These are phyloP conservation scores for Monosporascus cannonballus DNA, from an alignment of 2,329 filamentous ascomycete genomes.

Conservation along the genomic window DNA sequence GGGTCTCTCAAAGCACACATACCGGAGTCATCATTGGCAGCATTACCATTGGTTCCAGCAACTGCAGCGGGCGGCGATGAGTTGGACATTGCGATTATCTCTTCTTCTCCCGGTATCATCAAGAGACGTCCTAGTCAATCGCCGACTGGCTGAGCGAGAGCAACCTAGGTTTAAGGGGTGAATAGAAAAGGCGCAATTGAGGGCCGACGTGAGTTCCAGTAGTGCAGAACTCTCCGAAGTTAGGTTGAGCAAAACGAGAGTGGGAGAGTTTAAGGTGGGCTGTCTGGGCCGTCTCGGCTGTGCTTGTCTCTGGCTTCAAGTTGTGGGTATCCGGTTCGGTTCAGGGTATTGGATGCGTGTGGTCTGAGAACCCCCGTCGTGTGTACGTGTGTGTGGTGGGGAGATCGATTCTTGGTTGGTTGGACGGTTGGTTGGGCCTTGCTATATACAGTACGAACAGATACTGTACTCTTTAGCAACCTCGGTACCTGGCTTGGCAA, in stretches of 20 bases:
- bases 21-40: constrained; percentile 27
- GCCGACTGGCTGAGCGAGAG: constrained; percentile 3
- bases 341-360: too few species aligned
- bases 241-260: neutral
- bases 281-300: neutral
- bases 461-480: too few species aligned
- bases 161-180: neutral
- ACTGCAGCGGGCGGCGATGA: constrained; percentile 22
- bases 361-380: too few species aligned
- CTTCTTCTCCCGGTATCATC: neutral
- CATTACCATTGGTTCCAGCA: constrained; percentile 17
- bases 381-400: neutral
- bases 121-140: constrained; percentile 4
- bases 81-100: constrained; percentile 25
- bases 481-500: too few species aligned
- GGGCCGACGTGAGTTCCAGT: neutral
- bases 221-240: neutral
- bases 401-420: neutral
- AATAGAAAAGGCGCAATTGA: neutral
- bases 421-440: neutral
- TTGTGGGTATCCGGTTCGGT: too few species aligned
- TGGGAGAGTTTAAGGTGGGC: neutral
- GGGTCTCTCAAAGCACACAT: constrained; percentile 11
- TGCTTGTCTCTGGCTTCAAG: neutral
- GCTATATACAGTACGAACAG: too few species aligned